These are phyloP conservation scores for Chlorella sorokiniana DNA, from an alignment of 139 green algal genomes.

Conservation along the genomic window DNA sequence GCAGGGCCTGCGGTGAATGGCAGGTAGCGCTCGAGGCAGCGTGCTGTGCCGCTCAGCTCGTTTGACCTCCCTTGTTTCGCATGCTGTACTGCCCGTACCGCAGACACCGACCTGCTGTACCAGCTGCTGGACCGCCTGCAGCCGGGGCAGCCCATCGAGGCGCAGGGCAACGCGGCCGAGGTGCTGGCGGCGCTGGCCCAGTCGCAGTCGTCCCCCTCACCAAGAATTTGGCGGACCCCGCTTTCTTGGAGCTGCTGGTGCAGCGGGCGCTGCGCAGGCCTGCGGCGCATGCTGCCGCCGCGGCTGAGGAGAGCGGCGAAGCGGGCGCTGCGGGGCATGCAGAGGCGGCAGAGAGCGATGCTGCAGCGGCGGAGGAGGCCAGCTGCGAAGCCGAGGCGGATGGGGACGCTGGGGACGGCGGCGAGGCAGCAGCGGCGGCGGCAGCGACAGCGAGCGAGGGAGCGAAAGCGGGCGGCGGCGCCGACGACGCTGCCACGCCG, in stretches of 20 bases:
- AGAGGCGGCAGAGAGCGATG: no score
- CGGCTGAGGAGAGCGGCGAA: not conserved
- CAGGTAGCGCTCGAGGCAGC: no score
- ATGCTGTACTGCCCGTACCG: not conserved
- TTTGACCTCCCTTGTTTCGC: not conserved
- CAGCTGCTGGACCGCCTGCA: constrained; percentile 70
- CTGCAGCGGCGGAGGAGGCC: not conserved
- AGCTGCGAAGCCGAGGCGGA: no score
- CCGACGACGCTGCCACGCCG: not conserved
- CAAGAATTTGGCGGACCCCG: constrained; percentile 52
- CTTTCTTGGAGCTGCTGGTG: constrained; percentile 50
- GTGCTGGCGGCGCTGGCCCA: constrained; percentile 85
- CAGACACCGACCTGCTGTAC: constrained; percentile 74
- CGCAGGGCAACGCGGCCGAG: constrained; percentile 80
- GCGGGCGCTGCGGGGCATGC: not conserved
- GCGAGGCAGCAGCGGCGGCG: no score
- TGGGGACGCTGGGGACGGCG: no score
- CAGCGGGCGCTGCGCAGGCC: constrained; percentile 35
- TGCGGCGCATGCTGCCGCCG: not conserved
- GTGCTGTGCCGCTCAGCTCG: no score
- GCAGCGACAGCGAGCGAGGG: no score
- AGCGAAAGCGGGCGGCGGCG: not conserved
- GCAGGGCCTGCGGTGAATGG: no score
- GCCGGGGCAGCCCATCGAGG: constrained; percentile 43
- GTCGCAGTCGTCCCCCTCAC: constrained; percentile 73